Evolutionary conservation across 495 filamentous ascomycete genomes (phyloP).

Genomic region (Neurospora sp.): DNA sequence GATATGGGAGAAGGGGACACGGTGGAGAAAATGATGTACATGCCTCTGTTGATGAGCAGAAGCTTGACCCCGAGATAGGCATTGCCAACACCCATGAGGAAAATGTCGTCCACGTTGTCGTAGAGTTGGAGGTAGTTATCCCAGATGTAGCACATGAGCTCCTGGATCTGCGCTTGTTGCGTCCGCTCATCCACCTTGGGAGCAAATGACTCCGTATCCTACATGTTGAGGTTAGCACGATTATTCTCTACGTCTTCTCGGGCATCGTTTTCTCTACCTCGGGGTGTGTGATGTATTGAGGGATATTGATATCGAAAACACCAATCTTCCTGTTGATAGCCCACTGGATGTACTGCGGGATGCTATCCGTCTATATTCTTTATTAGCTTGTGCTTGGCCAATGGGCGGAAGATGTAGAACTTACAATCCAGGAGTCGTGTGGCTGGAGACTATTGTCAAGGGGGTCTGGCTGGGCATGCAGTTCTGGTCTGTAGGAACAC

Average conservation of each 20-base stretch:
- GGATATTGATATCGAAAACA: slow-evolving; percentile 84
- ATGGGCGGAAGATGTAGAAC: slow-evolving; percentile 21
- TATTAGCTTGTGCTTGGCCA: slow-evolving; percentile 28
- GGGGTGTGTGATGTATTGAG: slow-evolving; percentile 51
- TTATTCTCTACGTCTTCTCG: not conserved
- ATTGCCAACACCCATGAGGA: slow-evolving; percentile 76
- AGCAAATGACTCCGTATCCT: slow-evolving; percentile 26
- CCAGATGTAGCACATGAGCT: slow-evolving; percentile 83
- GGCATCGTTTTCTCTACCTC: slow-evolving; percentile 29
- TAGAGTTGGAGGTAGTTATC: slow-evolving; percentile 90
- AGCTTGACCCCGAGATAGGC: slow-evolving; percentile 60
- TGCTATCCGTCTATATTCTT: slow-evolving; percentile 54
- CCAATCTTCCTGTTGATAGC: slow-evolving; percentile 60
- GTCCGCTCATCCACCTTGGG: slow-evolving; percentile 22
- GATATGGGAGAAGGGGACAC: not conserved
- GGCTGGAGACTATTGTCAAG: slow-evolving; percentile 60
- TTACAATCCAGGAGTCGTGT: slow-evolving; percentile 79
- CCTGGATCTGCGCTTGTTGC: slow-evolving; percentile 49
- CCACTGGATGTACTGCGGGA: slow-evolving; percentile 75
- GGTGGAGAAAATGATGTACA: slow-evolving; percentile 1
- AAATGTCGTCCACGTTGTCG: slow-evolving; percentile 51
- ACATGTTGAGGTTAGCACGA: not conserved
- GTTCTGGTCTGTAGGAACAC: slow-evolving; percentile 49
- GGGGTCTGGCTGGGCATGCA: slow-evolving; percentile 57
- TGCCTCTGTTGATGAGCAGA: slow-evolving; percentile 59